phyloP scores from a whole-genome alignment of 108 stramenopile genomes.

The Schizochytrium sp. region DNA sequence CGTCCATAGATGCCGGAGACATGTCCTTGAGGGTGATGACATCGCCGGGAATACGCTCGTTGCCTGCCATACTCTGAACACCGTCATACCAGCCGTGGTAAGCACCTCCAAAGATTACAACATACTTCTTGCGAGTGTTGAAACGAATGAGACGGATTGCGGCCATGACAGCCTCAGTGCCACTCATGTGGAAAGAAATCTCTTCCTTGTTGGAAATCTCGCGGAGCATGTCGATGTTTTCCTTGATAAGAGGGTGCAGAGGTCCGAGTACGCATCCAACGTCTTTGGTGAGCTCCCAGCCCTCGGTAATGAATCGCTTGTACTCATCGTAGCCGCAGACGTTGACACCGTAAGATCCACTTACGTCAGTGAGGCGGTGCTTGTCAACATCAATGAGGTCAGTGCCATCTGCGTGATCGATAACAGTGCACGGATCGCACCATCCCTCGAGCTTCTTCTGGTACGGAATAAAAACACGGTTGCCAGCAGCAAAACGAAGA shows the following conservation, averaged over 20 bases:
- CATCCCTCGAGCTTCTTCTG: slow-evolving; percentile 41
- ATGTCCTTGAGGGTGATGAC: slow-evolving; percentile 65
- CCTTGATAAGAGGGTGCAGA: slow-evolving; percentile 59
- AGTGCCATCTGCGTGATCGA: slow-evolving; percentile 28
- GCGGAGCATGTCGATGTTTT: slow-evolving; percentile 2
- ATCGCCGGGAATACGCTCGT: slow-evolving; percentile 60
- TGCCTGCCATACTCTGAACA: slow-evolving; percentile 63
- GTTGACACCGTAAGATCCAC: slow-evolving; percentile 67
- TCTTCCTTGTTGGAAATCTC: slow-evolving; percentile 52
- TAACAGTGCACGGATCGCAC: slow-evolving; percentile 59
- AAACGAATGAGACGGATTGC: slow-evolving; percentile 59
- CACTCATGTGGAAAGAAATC: slow-evolving; percentile 63
- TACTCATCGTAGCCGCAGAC: slow-evolving; percentile 65
- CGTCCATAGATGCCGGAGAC: slow-evolving; percentile 52
- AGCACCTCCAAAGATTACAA: slow-evolving; percentile 59
- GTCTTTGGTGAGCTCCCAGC: slow-evolving; percentile 57
- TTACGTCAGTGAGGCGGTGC: slow-evolving; percentile 58
- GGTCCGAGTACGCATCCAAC: slow-evolving; percentile 64
- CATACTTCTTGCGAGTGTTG: slow-evolving; percentile 63
- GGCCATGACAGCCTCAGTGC: slow-evolving; percentile 68
- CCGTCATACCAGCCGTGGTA: slow-evolving; percentile 68
- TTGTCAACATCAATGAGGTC: slow-evolving; percentile 62
- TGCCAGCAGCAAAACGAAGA: slow-evolving; percentile 60
- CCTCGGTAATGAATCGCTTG: slow-evolving; percentile 60
- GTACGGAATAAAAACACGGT: slow-evolving; percentile 63